Percentiles rank a stretch among this genome's conserved stretches.
phyloP scores from a whole-genome alignment of 2,329 filamentous ascomycete genomes.

The Tolypocladium amazonense region DNA sequence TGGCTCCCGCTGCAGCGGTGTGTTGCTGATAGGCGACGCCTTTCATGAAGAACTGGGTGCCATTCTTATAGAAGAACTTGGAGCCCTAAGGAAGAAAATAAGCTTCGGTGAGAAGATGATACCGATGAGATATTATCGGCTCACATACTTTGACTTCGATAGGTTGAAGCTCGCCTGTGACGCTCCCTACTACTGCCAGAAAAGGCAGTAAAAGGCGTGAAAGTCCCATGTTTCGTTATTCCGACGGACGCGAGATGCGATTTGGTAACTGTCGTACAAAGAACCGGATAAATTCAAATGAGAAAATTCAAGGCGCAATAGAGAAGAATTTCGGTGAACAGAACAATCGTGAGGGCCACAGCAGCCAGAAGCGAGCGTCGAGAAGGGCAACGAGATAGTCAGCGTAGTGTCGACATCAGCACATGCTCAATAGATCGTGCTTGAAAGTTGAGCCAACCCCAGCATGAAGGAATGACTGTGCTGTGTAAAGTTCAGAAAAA shows the following conservation, averaged over 20 bases:
- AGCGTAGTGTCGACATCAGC: neutral
- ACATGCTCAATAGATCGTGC: neutral
- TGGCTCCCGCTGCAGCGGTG: conserved; percentile 42
- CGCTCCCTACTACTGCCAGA: neutral
- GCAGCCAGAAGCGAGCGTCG: neutral
- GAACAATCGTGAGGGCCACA: neutral
- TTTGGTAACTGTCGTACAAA: neutral
- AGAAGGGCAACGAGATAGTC: neutral
- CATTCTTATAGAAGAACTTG: conserved; percentile 83
- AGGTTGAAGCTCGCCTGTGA: neutral
- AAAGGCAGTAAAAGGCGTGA: neutral
- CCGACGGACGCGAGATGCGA: neutral
- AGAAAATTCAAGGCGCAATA: neutral
- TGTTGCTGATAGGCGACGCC: conserved; percentile 95
- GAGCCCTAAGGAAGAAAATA: conserved; percentile 42
- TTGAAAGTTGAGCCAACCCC: neutral
- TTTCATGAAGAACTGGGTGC: conserved; percentile 64
- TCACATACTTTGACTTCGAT: neutral
- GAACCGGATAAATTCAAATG: neutral
- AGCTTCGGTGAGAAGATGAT: neutral
- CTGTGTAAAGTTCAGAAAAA: too few species aligned
- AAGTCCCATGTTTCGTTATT: neutral
- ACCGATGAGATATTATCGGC: neutral
- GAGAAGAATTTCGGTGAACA: neutral
- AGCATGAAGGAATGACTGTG: neutral